These are phyloP conservation scores for Rhynchosporium secalis DNA, from an alignment of 2,329 filamentous ascomycete species.

Conservation along the genomic window DNA sequence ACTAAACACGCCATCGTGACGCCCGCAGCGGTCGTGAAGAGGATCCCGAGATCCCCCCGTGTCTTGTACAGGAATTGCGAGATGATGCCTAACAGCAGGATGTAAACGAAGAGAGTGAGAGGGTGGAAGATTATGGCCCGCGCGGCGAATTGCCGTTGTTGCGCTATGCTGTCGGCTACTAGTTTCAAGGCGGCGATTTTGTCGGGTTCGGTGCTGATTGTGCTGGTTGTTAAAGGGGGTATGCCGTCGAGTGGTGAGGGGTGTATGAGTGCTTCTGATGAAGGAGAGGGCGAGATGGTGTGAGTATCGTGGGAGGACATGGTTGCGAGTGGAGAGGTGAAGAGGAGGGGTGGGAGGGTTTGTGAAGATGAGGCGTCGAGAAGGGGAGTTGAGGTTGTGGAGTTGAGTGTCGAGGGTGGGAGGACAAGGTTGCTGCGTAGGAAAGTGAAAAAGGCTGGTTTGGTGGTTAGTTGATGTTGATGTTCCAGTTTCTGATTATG, in stretches of 20 bases:
- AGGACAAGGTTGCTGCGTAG: constrained; percentile 78
- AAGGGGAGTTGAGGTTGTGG: constrained; percentile 64
- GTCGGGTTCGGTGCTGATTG: constrained; percentile 56
- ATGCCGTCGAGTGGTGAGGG: constrained; percentile 48
- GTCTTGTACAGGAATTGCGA: constrained; percentile 46
- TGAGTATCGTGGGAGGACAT: constrained; percentile 35
- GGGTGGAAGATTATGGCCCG: constrained; percentile 64
- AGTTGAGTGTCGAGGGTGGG: constrained; percentile 48
- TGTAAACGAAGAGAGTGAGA: constrained; percentile 51
- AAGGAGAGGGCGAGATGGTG: not conserved
- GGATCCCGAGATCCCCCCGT: constrained; percentile 52
- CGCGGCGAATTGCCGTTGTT: constrained; percentile 72
- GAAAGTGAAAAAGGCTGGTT: constrained; percentile 77
- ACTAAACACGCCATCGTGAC: constrained; percentile 64
- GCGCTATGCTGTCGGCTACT: constrained; percentile 77
- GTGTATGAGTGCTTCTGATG: constrained; percentile 40
- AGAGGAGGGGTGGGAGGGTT: constrained; percentile 41
- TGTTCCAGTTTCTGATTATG: not conserved
- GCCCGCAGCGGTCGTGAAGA: constrained; percentile 59
- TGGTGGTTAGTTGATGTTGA: constrained; percentile 16
- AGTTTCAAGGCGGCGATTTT: constrained; percentile 69
- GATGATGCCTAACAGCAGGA: constrained; percentile 45
- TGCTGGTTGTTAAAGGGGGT: constrained; percentile 63
- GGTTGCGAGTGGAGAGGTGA: constrained; percentile 42
- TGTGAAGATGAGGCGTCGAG: constrained; percentile 54